Percentiles rank a stretch among this genome's conserved stretches.
phyloP scores from a whole-genome alignment of 2,329 filamentous ascomycete species.

The Penicillium decumbens region DNA sequence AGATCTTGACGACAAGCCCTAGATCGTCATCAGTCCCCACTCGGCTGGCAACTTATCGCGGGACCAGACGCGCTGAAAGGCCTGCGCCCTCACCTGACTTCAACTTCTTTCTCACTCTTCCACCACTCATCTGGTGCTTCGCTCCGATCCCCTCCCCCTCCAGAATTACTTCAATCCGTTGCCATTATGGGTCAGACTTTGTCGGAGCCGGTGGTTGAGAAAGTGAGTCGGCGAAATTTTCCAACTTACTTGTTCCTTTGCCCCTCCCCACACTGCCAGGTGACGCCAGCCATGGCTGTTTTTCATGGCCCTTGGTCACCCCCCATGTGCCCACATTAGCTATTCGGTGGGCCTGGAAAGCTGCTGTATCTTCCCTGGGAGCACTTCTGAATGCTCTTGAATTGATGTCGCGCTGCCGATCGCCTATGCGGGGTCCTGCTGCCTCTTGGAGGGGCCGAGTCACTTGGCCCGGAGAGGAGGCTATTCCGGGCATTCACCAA shows the following conservation, averaged over 20 bases:
- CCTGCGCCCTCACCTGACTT: slow-evolving; percentile 27
- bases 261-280: slow-evolving; percentile 25
- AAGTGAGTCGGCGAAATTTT: slow-evolving; percentile 60
- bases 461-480: slow-evolving; percentile 4
- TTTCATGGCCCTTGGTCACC: slow-evolving; percentile 5
- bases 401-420: slow-evolving; percentile 19
- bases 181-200: slow-evolving; percentile 93
- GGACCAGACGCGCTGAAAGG: slow-evolving; percentile 25
- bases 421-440: slow-evolving; percentile 17
- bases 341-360: neutral
- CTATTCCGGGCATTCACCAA: neutral
- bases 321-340: slow-evolving; percentile 6
- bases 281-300: slow-evolving; percentile 12
- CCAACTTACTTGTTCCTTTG: slow-evolving; percentile 11
- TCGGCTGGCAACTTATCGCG: slow-evolving; percentile 22
- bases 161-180: slow-evolving; percentile 20
- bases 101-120: slow-evolving; percentile 21
- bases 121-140: slow-evolving; percentile 17
- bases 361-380: neutral
- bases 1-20: slow-evolving; percentile 8
- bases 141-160: slow-evolving; percentile 15
- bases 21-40: slow-evolving; percentile 21
- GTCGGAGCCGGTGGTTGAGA: slow-evolving; percentile 97
- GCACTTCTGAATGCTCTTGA: neutral
- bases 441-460: slow-evolving; percentile 14